Evolutionary conservation across 78 protist species (phyloP), one percentile per base, ranked within the genome.

Genomic region (Isochrysis galbana): DNA sequence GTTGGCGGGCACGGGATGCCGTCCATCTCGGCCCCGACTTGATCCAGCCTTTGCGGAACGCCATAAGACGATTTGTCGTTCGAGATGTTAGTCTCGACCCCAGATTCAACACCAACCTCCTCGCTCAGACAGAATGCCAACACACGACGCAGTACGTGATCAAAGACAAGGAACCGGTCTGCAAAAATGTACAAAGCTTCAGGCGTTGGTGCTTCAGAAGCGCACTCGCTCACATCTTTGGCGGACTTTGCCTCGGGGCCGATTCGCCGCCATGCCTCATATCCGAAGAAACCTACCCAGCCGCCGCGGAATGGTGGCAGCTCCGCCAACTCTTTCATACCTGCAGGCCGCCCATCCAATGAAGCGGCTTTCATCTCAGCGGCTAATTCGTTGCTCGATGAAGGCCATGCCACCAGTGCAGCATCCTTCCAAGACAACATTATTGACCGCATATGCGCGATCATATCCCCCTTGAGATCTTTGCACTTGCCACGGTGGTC

Each of bases 211-310:
- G 61, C 61, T 51, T 7, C 7, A 14, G 29, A 14, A 25, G 48
- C 10, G 41, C 19, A 32, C 36, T 55, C 70, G 77, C 77, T 38
- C 51, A 17, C 22, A 82, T 32, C 26, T 10, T 4, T 3, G 44
- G 89, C n/a, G 32, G 61, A 54, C 34, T 4, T 21, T 67, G 41
- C 67, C 22, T 14, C 69, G n/a, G 89, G 69, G n/a, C 89, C 38
- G 38, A 45, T 17, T 22, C 44, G 26, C 26, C 89, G 89, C n/a
- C n/a, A 42, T 32, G 93, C 38, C 86, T 96, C 95, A 70, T 96
- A 96, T 32, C 96, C 96, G 77, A 96, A 4, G 74, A 93, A 95
- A 47, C 97, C 97, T n/a, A 96, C 95, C 42, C 45, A 89, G 5
- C 97, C 97, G 48, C 97, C 90, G 32, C 78, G 89, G 42, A 96